Evolutionary conservation across 768 basidiomycete species (phyloP).

Genomic region (Phlebiopsis gigantea): DNA sequence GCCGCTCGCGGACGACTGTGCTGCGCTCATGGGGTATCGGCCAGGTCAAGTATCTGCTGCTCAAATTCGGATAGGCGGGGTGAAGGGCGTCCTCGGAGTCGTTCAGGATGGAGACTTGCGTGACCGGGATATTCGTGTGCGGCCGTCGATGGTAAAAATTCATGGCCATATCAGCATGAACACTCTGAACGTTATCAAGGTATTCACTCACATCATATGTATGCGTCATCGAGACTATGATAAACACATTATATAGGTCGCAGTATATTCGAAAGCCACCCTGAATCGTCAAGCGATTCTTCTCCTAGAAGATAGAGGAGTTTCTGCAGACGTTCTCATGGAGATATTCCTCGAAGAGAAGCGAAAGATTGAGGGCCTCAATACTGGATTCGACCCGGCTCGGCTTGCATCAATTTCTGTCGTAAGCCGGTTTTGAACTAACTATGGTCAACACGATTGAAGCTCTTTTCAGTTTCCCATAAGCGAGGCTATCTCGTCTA

Average conservation of each 20-base stretch:
- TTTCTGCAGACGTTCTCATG: neutral
- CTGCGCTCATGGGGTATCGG: neutral
- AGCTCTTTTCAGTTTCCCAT: conserved; percentile 9
- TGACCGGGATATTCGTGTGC: neutral
- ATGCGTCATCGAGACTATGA: no score
- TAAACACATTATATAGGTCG: neutral
- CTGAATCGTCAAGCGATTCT: conserved; percentile 12
- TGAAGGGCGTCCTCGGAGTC: conserved; percentile 8
- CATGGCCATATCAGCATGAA: neutral
- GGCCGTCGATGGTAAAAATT: conserved; percentile 2
- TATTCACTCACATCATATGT: neutral
- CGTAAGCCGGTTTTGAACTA: no score
- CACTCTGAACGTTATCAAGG: conserved; percentile 8
- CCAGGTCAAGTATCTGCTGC: neutral
- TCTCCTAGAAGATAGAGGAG: conserved; percentile 2
- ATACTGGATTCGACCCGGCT: conserved; percentile 1
- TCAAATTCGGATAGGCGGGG: conserved; percentile 9
- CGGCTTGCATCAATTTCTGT: neutral
- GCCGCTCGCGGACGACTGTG: conserved; percentile 1
- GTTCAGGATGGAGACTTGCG: neutral
- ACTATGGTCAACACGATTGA: no score
- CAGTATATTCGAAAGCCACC: conserved; percentile 5
- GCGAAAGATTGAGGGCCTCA: conserved; percentile 4
- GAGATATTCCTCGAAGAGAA: conserved; percentile 10
- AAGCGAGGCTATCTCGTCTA: neutral